phyloP scores from a whole-genome alignment of 202 grass and related monocot genomes.

The Zizania palustris region DNA sequence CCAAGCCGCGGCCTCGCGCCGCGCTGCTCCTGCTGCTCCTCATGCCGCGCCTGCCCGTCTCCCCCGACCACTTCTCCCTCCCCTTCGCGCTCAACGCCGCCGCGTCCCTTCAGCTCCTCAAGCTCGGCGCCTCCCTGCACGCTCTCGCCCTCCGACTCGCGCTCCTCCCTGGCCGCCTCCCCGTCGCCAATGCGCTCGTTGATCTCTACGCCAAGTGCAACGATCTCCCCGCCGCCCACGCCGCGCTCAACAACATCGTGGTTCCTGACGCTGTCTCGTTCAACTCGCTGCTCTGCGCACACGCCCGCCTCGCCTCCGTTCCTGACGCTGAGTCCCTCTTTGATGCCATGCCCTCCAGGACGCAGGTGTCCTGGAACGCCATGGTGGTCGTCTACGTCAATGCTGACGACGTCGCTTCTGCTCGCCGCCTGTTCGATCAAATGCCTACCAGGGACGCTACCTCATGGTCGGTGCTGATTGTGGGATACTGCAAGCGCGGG shows the following conservation, averaged over 20 bases:
- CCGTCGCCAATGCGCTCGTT: slow-evolving; percentile 70
- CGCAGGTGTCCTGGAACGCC: slow-evolving; percentile 70
- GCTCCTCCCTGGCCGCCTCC: slow-evolving; percentile 52
- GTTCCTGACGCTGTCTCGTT: slow-evolving; percentile 55
- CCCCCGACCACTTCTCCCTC: slow-evolving; percentile 48
- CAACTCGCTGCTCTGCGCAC: slow-evolving; percentile 67
- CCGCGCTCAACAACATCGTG: slow-evolving; percentile 50
- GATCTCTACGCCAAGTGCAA: slow-evolving; percentile 74
- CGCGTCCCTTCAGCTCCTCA: slow-evolving; percentile 40
- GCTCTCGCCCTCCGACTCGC: slow-evolving; percentile 44
- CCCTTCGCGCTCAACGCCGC: slow-evolving; percentile 65
- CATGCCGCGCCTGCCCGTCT: slow-evolving; percentile 52
- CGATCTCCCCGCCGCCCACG: slow-evolving; percentile 47
- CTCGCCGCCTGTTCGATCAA: slow-evolving; percentile 51
- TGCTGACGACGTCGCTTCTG: slow-evolving; percentile 48
- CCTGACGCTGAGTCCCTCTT: slow-evolving; percentile 43
- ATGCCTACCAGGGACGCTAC: slow-evolving; percentile 53
- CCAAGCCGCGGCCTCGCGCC: slow-evolving; percentile 46
- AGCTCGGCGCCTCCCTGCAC: slow-evolving; percentile 50
- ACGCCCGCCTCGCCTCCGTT: slow-evolving; percentile 59
- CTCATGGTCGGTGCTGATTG: slow-evolving; percentile 60
- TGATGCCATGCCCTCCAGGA: slow-evolving; percentile 54
- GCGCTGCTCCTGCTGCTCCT: slow-evolving; percentile 55
- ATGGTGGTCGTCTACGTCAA: slow-evolving; percentile 69
- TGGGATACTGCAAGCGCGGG: slow-evolving; percentile 53